Conservation (phyloP, 352 stramenopile genomes). For the Phytophthora chlamydospora region DNA sequence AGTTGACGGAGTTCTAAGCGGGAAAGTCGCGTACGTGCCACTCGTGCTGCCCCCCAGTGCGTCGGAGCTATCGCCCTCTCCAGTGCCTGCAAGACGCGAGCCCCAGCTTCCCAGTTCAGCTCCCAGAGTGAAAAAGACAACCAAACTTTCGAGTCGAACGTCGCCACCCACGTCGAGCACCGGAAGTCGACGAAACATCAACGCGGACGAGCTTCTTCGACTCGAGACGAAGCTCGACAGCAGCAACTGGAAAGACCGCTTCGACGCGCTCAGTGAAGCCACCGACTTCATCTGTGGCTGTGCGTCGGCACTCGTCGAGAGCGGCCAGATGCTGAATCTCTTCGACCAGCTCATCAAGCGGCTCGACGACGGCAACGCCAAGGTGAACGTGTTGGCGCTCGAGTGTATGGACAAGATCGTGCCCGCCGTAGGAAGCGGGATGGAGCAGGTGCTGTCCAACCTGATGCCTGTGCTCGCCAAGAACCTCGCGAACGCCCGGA, state of each 20-base stretch:
- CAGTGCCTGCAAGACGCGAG: slow-evolving; percentile 16
- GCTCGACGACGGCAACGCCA: slow-evolving; percentile 79
- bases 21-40: slow-evolving; percentile 32
- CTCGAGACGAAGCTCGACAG: slow-evolving; percentile 63
- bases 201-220: slow-evolving; percentile 42
- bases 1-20: slow-evolving; percentile 53
- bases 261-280: slow-evolving; percentile 57
- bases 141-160: slow-evolving; percentile 21
- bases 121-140: slow-evolving; percentile 9
- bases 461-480: slow-evolving; percentile 64
- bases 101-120: neutral
- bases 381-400: slow-evolving; percentile 67
- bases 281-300: slow-evolving; percentile 41
- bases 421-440: slow-evolving; percentile 46
- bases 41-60: slow-evolving; percentile 10
- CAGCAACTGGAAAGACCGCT: slow-evolving; percentile 83
- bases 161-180: slow-evolving; percentile 22
- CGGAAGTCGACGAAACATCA: slow-evolving; percentile 37
- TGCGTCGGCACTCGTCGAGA: slow-evolving; percentile 31
- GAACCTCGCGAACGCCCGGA: slow-evolving; percentile 63
- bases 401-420: slow-evolving; percentile 65
- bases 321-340: slow-evolving; percentile 55
- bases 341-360: slow-evolving; percentile 76
- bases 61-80: neutral
- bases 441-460: slow-evolving; percentile 64